Percentiles rank a stretch among this genome's conserved stretches.
These are phyloP conservation scores for Emergomyces pasteurianus DNA, from an alignment of 2,329 filamentous ascomycete species.

Conservation along the genomic window DNA sequence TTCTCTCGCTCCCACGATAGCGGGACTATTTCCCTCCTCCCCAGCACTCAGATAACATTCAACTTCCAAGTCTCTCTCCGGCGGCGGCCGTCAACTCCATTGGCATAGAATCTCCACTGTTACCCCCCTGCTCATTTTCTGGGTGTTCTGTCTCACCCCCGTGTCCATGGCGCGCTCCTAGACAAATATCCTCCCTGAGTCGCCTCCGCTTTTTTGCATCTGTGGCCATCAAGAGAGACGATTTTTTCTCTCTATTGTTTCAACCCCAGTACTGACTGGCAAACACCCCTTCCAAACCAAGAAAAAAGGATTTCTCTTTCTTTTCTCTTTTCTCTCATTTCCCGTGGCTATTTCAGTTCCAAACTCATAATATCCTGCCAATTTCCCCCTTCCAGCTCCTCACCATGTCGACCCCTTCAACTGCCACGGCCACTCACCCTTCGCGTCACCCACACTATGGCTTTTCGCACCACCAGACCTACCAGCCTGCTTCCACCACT, in stretches of 20 bases:
- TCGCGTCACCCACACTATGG: conserved; percentile 54
- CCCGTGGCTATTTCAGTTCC: background rate
- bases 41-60: background rate
- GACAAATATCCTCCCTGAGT: background rate
- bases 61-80: background rate
- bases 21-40: background rate
- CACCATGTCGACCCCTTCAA: conserved; percentile 69
- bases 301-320: background rate
- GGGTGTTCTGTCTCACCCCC: background rate
- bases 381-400: background rate
- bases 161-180: conserved; percentile 1
- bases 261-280: background rate
- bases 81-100: background rate
- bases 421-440: conserved; percentile 60
- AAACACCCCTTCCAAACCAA: background rate
- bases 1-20: too few species aligned
- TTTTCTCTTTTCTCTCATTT: background rate
- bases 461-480: conserved; percentile 45
- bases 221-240: background rate
- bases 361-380: too few species aligned
- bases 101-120: background rate
- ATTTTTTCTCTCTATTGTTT: background rate
- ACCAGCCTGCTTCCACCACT: conserved; percentile 42
- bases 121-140: background rate
- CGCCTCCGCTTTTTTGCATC: background rate